Evolutionary conservation across 2,329 filamentous ascomycete genomes (phyloP), one percentile per base, ranked within the genome.

Genomic region (Bipolaris cookei): DNA sequence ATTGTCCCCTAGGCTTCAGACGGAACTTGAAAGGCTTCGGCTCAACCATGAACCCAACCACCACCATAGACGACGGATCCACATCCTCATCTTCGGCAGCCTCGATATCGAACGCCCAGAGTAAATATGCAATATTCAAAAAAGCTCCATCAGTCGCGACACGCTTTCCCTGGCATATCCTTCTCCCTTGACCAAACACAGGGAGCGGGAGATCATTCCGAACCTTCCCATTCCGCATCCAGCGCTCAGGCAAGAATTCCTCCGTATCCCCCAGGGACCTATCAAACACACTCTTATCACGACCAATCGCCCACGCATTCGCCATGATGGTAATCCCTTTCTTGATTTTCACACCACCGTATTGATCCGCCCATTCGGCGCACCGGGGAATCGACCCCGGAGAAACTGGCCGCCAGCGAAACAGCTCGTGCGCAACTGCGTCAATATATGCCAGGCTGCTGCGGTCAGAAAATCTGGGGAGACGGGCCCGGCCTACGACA

Each of bases 281-380:
- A 34, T 59, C 56, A 16, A 59, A 59, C 7, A 59, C 56, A 37
- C 47, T 55, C 47, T 55, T 46, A n/a, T 59, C 56, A 13, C 56
- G 52, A 14, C 56, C 47, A 23, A 59, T 51, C n/a, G 56, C 47
- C 56, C 56, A 59, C 30, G 56, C 56, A 16, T 59, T 56, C 7
- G 56, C 56, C 52, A 59, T 56, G 41, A 56, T 56, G 13, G 56
- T 59, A 7, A 59, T 52, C 3, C 52, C 56, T 37, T 59, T 56
- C 4, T 30, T 14, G 3, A 59, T 56, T 2, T 48, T 47, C 4
- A 59, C 56, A 32, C 52, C 56, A 10, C n/a, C 56, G 30, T 52
- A 49, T 21, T 59, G 43, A 20, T 59, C 56, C 21, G 35, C 37
- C 7, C 42, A 43, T 23, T 59, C 53, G 18, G 48, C 56, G 21